Conservation (phyloP, 2,329 filamentous ascomycete species). For the Fonsecaea erecta region DNA sequence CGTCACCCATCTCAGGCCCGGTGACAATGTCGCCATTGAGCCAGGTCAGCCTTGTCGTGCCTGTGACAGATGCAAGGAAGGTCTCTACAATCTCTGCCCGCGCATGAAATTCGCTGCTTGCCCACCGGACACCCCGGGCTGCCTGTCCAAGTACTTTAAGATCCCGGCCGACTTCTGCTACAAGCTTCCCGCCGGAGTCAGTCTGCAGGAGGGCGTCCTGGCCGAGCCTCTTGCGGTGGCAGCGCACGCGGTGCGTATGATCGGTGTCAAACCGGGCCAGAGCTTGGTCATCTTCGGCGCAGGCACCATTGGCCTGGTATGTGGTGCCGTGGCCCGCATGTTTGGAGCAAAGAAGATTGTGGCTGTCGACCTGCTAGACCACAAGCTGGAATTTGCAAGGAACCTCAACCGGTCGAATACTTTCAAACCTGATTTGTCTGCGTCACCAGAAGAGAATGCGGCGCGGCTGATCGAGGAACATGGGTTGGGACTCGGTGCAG, state of each 20-base stretch:
- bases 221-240: constrained; percentile 57
- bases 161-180: constrained; percentile 48
- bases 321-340: constrained; percentile 64
- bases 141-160: constrained; percentile 45
- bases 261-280: constrained; percentile 48
- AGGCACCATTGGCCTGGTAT: constrained; percentile 61
- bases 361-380: constrained; percentile 64
- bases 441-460: constrained; percentile 39
- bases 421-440: constrained; percentile 27
- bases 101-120: constrained; percentile 49
- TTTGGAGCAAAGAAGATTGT: constrained; percentile 65
- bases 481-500: constrained; percentile 46
- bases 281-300: constrained; percentile 47
- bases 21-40: constrained; percentile 46
- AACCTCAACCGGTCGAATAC: constrained; percentile 24
- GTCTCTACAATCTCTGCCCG: constrained; percentile 50
- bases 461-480: constrained; percentile 43
- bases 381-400: constrained; percentile 62
- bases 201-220: constrained; percentile 51
- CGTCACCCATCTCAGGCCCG: constrained; percentile 38
- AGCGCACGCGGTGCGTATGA: constrained; percentile 50
- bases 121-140: constrained; percentile 47
- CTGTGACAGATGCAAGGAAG: constrained; percentile 45
- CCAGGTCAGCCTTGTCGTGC: constrained; percentile 45
- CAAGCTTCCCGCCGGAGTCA: constrained; percentile 45